Conservation (phyloP, 2,329 filamentous ascomycete species). For the Ophiocordyceps camponoti-rufipedis region DNA sequence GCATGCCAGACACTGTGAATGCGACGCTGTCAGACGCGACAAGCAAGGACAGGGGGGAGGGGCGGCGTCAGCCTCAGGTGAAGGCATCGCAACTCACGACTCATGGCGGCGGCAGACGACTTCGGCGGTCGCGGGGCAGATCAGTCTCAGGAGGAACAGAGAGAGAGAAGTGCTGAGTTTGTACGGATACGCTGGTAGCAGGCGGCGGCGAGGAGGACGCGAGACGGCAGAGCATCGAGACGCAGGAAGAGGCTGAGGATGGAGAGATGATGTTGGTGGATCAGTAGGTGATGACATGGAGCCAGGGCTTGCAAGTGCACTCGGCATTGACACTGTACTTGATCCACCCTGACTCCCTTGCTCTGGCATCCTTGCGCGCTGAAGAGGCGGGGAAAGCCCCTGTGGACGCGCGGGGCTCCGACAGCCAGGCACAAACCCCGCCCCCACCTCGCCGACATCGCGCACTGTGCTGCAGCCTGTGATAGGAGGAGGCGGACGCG, state of each 20-base stretch:
- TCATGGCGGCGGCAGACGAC: conserved; percentile 11
- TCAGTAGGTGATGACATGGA: no score
- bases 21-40: neutral
- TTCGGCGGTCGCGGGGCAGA: conserved; percentile 2
- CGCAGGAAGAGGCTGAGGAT: neutral
- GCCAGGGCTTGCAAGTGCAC: no score
- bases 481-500: neutral
- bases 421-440: neutral
- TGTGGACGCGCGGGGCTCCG: neutral
- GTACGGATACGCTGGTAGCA: neutral
- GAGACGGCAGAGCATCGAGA: neutral
- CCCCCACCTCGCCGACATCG: neutral
- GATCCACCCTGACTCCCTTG: no score
- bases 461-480: neutral
- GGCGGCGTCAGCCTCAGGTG: neutral
- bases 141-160: neutral
- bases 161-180: neutral
- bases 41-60: no score
- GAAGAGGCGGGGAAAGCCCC: neutral
- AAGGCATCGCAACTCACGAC: conserved; percentile 10
- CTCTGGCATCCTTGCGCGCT: no score
- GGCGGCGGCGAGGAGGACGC: neutral
- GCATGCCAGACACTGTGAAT: conserved; percentile 59
- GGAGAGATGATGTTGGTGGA: neutral
- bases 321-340: no score